Evolutionary conservation across 1,139 yeast genomes (phyloP).

Genomic region (Barnettozyma hawaiiensis): DNA sequence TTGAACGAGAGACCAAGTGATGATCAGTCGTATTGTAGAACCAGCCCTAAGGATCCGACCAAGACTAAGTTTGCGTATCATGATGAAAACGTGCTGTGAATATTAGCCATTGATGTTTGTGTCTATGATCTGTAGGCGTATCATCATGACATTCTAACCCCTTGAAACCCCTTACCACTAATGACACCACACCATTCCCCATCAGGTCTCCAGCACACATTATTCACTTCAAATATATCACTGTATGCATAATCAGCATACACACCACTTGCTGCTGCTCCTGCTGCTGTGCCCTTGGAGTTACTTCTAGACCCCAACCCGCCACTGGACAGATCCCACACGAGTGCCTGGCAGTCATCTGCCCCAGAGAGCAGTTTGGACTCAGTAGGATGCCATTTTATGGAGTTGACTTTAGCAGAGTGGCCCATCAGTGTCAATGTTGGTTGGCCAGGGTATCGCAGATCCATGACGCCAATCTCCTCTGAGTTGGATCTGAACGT

Average conservation of each 20-base stretch:
- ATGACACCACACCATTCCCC: conserved; percentile 85
- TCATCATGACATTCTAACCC: conserved; percentile 46
- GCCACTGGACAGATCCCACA: conserved; percentile 62
- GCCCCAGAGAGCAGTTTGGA: conserved; percentile 69
- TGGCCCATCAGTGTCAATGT: conserved; percentile 66
- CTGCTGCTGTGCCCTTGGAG: not conserved
- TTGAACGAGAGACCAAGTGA: conserved; percentile 40
- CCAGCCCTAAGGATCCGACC: conserved; percentile 56
- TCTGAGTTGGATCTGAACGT: conserved; percentile 71
- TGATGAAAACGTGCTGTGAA: too few relatives aligned
- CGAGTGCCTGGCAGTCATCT: conserved; percentile 85
- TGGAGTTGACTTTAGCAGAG: conserved; percentile 58
- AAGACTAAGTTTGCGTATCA: conserved; percentile 45
- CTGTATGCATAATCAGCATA: conserved; percentile 51
- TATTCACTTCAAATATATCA: conserved; percentile 66
- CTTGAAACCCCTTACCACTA: conserved; percentile 77
- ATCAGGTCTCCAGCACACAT: conserved; percentile 63
- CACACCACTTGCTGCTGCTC: conserved; percentile 25
- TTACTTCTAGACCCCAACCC: conserved; percentile 1
- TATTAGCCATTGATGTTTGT: too few relatives aligned
- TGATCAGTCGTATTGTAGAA: conserved; percentile 41
- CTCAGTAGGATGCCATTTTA: conserved; percentile 79
- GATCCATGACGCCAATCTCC: conserved; percentile 66
- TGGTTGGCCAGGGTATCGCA: conserved; percentile 86
- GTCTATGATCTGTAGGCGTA: not conserved